Percentiles rank a stretch among this genome's conserved stretches.
phyloP scores from a whole-genome alignment of 371 early-diverging fungal genomes.

The Haplosporangium sp. region DNA sequence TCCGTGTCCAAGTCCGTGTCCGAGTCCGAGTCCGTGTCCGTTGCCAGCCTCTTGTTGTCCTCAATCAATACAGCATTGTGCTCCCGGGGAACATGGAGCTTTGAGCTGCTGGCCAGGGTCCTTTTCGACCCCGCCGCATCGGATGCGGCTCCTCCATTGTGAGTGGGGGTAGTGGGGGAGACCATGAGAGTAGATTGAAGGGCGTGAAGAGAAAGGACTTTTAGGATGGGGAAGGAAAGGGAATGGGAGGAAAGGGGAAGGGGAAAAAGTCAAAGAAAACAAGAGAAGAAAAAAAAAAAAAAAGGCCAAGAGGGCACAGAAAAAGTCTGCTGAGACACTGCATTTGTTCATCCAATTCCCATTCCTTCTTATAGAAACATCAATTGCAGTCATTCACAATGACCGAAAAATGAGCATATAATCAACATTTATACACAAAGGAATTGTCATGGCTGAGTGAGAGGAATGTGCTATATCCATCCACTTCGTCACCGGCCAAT shows the following conservation, averaged over 20 bases:
- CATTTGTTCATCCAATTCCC: too few species aligned
- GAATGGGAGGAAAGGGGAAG: slow-evolving; percentile 6
- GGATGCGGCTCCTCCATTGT: slow-evolving; percentile 24
- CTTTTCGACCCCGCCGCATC: slow-evolving; percentile 10
- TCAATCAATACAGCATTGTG: slow-evolving; percentile 36
- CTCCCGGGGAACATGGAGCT: slow-evolving; percentile 20
- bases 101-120: slow-evolving; percentile 41
- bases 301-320: background rate
- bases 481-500: too few species aligned
- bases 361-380: too few species aligned
- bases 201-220: slow-evolving; percentile 19
- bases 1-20: slow-evolving; percentile 17
- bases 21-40: slow-evolving; percentile 21
- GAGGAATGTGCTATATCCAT: too few species aligned
- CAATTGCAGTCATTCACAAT: too few species aligned
- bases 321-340: background rate
- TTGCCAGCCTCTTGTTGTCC: slow-evolving; percentile 39
- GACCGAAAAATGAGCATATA: too few species aligned
- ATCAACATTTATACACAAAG: too few species aligned
- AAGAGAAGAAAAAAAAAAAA: background rate
- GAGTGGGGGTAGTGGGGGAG: slow-evolving; percentile 42
- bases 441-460: too few species aligned
- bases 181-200: slow-evolving; percentile 22
- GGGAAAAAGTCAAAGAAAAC: background rate
- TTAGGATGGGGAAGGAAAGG: slow-evolving; percentile 11